Conservation (phyloP, 192 early-diverging fungal species). For the Coemansia sp. region DNA sequence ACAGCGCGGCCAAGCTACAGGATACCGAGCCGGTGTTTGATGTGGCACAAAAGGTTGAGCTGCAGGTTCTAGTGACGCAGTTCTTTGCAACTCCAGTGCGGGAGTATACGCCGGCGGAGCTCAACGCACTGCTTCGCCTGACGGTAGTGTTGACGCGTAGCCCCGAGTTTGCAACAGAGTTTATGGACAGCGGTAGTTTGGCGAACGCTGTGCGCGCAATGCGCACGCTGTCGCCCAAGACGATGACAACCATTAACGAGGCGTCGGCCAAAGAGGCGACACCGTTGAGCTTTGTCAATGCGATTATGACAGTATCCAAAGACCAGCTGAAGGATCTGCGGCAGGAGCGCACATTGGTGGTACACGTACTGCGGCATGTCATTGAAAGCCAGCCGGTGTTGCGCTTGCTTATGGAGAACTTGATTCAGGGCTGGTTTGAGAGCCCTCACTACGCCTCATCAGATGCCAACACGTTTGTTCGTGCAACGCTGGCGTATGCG, state of each 20-base stretch:
- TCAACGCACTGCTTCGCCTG: slow-evolving; percentile 74
- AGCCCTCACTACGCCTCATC: slow-evolving; percentile 63
- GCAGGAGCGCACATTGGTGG: slow-evolving; percentile 74
- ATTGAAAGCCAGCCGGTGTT: slow-evolving; percentile 72
- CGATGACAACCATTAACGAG: slow-evolving; percentile 22
- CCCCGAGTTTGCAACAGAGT: slow-evolving; percentile 60
- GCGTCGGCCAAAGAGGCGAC: slow-evolving; percentile 34
- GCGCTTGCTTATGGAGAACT: slow-evolving; percentile 66
- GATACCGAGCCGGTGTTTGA: slow-evolving; percentile 31
- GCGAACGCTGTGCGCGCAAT: slow-evolving; percentile 36
- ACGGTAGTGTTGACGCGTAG: slow-evolving; percentile 80
- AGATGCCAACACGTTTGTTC: slow-evolving; percentile 70
- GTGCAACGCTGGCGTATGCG: slow-evolving; percentile 56
- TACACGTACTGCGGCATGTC: slow-evolving; percentile 87
- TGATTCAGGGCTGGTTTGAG: slow-evolving; percentile 74
- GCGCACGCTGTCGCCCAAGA: slow-evolving; percentile 21
- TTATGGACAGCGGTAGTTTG: slow-evolving; percentile 70
- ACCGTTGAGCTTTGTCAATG: slow-evolving; percentile 39
- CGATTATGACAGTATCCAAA: slow-evolving; percentile 63
- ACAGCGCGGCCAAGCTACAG: neutral
- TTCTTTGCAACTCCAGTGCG: slow-evolving; percentile 36
- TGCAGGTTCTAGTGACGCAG: slow-evolving; percentile 27
- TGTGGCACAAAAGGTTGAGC: slow-evolving; percentile 18
- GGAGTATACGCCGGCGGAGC: slow-evolving; percentile 16
- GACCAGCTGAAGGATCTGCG: slow-evolving; percentile 66